Evolutionary conservation across 2,329 filamentous ascomycete genomes (phyloP).

Genomic region (Fusarium sp.): DNA sequence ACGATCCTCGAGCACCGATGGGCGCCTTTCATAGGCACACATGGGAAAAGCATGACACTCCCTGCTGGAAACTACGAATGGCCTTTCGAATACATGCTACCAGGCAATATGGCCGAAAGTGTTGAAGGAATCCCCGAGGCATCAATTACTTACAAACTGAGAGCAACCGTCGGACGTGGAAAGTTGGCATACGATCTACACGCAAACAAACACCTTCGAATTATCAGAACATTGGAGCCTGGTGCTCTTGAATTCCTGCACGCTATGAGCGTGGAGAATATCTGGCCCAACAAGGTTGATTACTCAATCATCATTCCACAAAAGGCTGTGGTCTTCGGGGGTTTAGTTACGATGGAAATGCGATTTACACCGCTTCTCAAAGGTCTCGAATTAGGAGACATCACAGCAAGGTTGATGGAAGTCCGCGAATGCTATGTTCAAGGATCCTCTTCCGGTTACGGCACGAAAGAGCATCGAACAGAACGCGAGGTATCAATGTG

Average conservation of each 20-base stretch:
- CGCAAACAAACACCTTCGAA: conserved; percentile 79
- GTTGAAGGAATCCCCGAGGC: conserved; percentile 89
- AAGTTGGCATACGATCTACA: conserved; percentile 90
- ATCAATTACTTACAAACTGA: conserved; percentile 89
- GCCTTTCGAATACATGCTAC: conserved; percentile 80
- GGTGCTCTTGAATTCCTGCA: conserved; percentile 82
- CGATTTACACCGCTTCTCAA: conserved; percentile 89
- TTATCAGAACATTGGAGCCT: conserved; percentile 81
- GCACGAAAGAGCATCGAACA: conserved; percentile 68
- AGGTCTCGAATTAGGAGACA: conserved; percentile 84
- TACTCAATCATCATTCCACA: conserved; percentile 94
- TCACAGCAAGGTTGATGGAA: conserved; percentile 84
- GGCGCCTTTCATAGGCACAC: conserved; percentile 69
- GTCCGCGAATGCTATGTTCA: conserved; percentile 73
- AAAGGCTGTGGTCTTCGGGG: conserved; percentile 94
- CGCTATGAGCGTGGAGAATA: conserved; percentile 95
- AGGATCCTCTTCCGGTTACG: conserved; percentile 55
- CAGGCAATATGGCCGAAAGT: conserved; percentile 82
- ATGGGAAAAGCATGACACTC: conserved; percentile 69
- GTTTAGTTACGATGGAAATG: conserved; percentile 85
- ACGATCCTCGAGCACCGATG: conserved; percentile 76
- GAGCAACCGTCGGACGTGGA: conserved; percentile 86
- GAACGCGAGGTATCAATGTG: conserved; percentile 72
- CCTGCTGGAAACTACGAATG: conserved; percentile 84
- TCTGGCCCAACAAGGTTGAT: conserved; percentile 97